Base-by-base conservation (phyloP, 2,329 filamentous ascomycete species). In the Ceratocystis alfenasii region DNA sequence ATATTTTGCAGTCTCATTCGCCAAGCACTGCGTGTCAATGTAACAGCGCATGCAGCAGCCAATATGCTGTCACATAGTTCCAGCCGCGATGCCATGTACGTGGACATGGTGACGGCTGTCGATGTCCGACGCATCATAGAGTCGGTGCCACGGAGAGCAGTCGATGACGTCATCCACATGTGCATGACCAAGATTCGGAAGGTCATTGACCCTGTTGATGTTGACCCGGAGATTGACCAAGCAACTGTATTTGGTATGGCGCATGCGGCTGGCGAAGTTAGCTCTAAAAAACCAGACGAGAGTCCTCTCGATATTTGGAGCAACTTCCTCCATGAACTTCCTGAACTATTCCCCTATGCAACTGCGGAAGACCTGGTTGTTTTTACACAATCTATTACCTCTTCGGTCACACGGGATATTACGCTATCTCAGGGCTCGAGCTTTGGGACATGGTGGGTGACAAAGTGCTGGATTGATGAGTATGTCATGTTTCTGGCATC, bases 381-480 rank as follows among this genome's bases (percentile, higher is more conserved):
- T 75, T 90, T 86, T 69, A 86, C 93, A 50, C 87, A 90, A 70
- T 82, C 86, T 28, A 79, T 94, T 25, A 87, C 89, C 12, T 90
- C 87, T 6, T 85, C 88, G 22, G 87, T 89, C 20, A 84, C 94
- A 78, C 82, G 90, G 65, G 90, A 95, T 71, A 82, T 95, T 66
- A 94, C 89, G 0, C 85, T 94, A 63, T 81, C 84, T 50, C 86
- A 88, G 69, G 88, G 87, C 20, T 85, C 87, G 72, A 92, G 88
- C 72, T 95, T 93, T 72, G 87, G 89, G n/a, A 87, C 88, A 5
- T 95, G 90, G 90, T 94, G 89, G 89, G 89, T 96, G 67, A 91
- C 91, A 2, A 96, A 96, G 74, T 92, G 93, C 67, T 97, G 93
- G 81, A 83, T 96, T 64, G 92, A 96, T 72, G 93, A 97, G 76